Percentiles rank a stretch among this genome's conserved stretches.
These are phyloP conservation scores for Amphirosellinia nigrospora DNA, from an alignment of 495 filamentous ascomycete species.

Conservation along the genomic window DNA sequence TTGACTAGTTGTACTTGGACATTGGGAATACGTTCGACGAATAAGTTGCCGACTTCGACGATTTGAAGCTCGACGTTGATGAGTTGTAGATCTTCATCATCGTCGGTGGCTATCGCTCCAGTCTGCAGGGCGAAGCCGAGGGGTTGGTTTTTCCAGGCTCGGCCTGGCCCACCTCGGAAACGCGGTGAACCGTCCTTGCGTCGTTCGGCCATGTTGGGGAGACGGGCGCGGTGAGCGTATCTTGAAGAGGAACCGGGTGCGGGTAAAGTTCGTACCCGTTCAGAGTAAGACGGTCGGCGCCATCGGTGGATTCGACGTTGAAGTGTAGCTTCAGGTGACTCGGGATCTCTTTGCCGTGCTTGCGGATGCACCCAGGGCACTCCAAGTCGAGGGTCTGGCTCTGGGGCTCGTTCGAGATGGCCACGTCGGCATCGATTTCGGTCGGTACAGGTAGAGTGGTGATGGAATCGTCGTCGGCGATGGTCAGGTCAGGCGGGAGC, in stretches of 20 bases:
- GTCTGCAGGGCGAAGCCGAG: slow-evolving; percentile 49
- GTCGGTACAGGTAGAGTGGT: slow-evolving; percentile 38
- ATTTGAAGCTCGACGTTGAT: slow-evolving; percentile 55
- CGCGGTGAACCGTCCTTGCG: slow-evolving; percentile 29
- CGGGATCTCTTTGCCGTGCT: slow-evolving; percentile 36
- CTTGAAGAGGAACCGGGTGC: slow-evolving; percentile 38
- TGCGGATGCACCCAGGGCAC: slow-evolving; percentile 50
- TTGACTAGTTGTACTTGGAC: slow-evolving; percentile 54
- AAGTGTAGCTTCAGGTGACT: slow-evolving; percentile 52
- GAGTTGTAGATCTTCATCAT: slow-evolving; percentile 44
- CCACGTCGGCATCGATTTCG: slow-evolving; percentile 24
- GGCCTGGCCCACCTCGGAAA: slow-evolving; percentile 25
- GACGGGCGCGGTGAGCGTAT: slow-evolving; percentile 37
- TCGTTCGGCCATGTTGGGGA: slow-evolving; percentile 27
- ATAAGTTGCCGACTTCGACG: slow-evolving; percentile 53
- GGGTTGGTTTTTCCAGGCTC: slow-evolving; percentile 30
- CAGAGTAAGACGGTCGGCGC: slow-evolving; percentile 46
- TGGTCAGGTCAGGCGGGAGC: slow-evolving; percentile 36
- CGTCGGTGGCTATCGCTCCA: slow-evolving; percentile 35
- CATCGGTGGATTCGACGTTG: slow-evolving; percentile 39
- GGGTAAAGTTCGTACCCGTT: slow-evolving; percentile 56
- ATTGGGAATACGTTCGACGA: slow-evolving; percentile 53
- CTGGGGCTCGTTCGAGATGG: slow-evolving; percentile 24
- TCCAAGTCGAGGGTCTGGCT: slow-evolving; percentile 43
- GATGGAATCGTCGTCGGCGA: slow-evolving; percentile 32